Evolutionary conservation across 2,329 filamentous ascomycete species (phyloP).

Genomic region (Xylaria sp.): DNA sequence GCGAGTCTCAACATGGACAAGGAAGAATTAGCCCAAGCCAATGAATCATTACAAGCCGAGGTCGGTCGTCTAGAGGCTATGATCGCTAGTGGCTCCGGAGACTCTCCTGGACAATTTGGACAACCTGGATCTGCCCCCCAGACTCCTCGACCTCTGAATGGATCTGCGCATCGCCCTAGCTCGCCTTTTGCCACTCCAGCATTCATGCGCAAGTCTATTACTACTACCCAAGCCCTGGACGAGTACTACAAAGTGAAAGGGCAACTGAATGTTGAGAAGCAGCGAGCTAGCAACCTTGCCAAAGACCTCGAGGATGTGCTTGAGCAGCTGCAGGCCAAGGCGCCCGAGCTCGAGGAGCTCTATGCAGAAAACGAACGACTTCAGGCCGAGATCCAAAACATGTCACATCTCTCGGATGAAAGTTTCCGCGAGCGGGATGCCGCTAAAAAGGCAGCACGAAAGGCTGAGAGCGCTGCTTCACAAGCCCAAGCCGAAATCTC

Average conservation of each 20-base stretch:
- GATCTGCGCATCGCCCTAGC: slow-evolving; percentile 63
- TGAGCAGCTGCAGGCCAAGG: slow-evolving; percentile 82
- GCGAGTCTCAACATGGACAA: slow-evolving; percentile 64
- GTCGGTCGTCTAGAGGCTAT: slow-evolving; percentile 64
- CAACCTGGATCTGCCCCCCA: slow-evolving; percentile 64
- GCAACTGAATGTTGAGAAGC: slow-evolving; percentile 77
- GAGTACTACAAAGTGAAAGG: slow-evolving; percentile 75
- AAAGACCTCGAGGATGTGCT: slow-evolving; percentile 88
- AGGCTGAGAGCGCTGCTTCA: slow-evolving; percentile 77
- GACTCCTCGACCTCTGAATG: slow-evolving; percentile 68
- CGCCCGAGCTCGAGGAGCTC: slow-evolving; percentile 88
- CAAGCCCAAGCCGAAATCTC: slow-evolving; percentile 75
- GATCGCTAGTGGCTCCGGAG: slow-evolving; percentile 57
- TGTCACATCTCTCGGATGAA: slow-evolving; percentile 85
- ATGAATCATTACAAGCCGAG: slow-evolving; percentile 63
- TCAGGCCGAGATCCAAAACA: slow-evolving; percentile 82
- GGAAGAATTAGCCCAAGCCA: slow-evolving; percentile 60
- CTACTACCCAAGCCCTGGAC: slow-evolving; percentile 71
- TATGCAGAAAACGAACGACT: slow-evolving; percentile 83
- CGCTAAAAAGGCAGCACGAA: slow-evolving; percentile 81
- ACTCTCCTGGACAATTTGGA: slow-evolving; percentile 52
- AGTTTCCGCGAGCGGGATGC: slow-evolving; percentile 82
- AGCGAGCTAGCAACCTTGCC: slow-evolving; percentile 78
- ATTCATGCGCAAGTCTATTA: slow-evolving; percentile 68
- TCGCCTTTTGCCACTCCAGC: slow-evolving; percentile 72